Evolutionary conservation across 352 stramenopile species (phyloP).

Genomic region (Globisporangium uncinulatum): DNA sequence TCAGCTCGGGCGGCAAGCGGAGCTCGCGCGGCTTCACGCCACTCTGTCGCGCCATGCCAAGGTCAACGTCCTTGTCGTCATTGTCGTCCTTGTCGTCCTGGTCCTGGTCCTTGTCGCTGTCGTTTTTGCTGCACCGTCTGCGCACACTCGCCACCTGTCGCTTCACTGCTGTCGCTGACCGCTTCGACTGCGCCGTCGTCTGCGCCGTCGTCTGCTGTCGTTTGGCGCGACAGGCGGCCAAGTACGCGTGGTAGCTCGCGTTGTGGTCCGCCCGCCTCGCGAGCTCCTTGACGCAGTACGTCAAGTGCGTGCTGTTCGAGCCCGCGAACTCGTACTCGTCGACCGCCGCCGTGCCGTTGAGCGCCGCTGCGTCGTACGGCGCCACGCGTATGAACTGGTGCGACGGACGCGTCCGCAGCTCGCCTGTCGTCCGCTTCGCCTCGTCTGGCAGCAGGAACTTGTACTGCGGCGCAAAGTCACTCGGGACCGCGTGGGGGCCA

Average conservation of each 20-base stretch:
- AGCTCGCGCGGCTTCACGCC: slow-evolving; percentile 42
- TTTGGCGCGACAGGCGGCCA: slow-evolving; percentile 31
- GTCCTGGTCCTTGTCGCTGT: slow-evolving; percentile 19
- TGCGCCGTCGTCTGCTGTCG: slow-evolving; percentile 6
- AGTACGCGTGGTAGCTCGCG: slow-evolving; percentile 63
- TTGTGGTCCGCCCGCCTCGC: slow-evolving; percentile 59
- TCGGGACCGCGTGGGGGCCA: slow-evolving; percentile 60
- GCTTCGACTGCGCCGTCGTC: slow-evolving; percentile 13
- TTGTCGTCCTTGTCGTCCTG: slow-evolving; percentile 24
- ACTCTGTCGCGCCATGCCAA: slow-evolving; percentile 53
- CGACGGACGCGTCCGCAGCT: slow-evolving; percentile 16
- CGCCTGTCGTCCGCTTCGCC: slow-evolving; percentile 51
- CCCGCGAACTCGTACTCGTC: slow-evolving; percentile 81
- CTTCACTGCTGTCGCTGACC: slow-evolving; percentile 30
- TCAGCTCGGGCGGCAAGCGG: slow-evolving; percentile 32
- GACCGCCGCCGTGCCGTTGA: slow-evolving; percentile 64
- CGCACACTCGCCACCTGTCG: slow-evolving; percentile 37
- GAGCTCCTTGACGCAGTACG: slow-evolving; percentile 82
- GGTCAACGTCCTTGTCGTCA: slow-evolving; percentile 28
- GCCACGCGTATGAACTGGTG: slow-evolving; percentile 49
- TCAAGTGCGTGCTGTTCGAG: slow-evolving; percentile 82
- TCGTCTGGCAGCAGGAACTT: slow-evolving; percentile 87
- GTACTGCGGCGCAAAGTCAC: slow-evolving; percentile 84
- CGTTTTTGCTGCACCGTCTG: slow-evolving; percentile 20
- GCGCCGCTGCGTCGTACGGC: slow-evolving; percentile 51